A percentile compares a stretch with the other conserved stretches of the same genome.
Evolutionary conservation across 2,329 filamentous ascomycete species (phyloP).

Genomic region (Diplodia seriata): DNA sequence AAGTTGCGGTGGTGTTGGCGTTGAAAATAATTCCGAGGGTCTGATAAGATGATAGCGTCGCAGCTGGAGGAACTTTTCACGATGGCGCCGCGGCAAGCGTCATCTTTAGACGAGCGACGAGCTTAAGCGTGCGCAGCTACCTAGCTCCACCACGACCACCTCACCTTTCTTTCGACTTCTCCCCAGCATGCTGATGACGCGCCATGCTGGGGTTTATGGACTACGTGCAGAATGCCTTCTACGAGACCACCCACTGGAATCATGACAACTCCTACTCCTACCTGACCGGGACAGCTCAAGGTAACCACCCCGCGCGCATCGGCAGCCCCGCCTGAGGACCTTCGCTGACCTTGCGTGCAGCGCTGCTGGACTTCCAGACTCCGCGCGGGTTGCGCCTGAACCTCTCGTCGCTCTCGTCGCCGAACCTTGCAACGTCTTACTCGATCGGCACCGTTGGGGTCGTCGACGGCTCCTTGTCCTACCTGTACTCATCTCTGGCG

Average conservation of each 20-base stretch:
- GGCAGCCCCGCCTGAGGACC: conserved; percentile 15
- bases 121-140: conserved; percentile 3
- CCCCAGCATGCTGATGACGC: conserved; percentile 29
- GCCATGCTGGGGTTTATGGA: conserved; percentile 96
- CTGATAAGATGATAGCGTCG: conserved; percentile 26
- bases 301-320: conserved; percentile 53
- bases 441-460: conserved; percentile 86
- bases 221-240: conserved; percentile 91
- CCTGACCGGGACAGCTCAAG: conserved; percentile 82
- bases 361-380: conserved; percentile 86
- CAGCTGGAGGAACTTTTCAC: conserved; percentile 30
- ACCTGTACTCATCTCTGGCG: conserved; percentile 89
- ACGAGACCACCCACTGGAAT: conserved; percentile 85
- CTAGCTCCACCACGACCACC: conserved; percentile 18
- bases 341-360: conserved; percentile 51
- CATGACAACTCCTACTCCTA: conserved; percentile 90
- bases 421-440: conserved; percentile 94
- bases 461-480: conserved; percentile 96
- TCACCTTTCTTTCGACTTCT: conserved; percentile 4
- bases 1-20: conserved; percentile 16
- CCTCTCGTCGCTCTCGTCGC: conserved; percentile 87
- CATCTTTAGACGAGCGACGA: conserved; percentile 31
- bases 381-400: conserved; percentile 84
- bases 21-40: conserved; percentile 33
- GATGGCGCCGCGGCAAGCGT: conserved; percentile 27